These are phyloP conservation scores for Lophiotrema nucula DNA, from an alignment of 495 filamentous ascomycete species.

Conservation along the genomic window DNA sequence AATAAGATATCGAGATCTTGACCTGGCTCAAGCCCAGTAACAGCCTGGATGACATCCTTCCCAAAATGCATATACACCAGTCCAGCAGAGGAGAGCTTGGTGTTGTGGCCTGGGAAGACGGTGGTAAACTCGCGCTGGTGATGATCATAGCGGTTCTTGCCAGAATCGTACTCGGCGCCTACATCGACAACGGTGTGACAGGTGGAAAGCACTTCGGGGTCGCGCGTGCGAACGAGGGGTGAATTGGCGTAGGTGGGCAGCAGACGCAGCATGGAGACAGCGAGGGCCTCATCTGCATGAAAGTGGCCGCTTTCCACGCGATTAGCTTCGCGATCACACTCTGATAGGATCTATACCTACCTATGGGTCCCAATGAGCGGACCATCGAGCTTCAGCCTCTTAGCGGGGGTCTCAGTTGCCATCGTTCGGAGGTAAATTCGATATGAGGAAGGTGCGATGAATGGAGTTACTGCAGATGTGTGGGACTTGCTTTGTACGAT, in stretches of 20 bases:
- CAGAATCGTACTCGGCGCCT: slow-evolving; percentile 80
- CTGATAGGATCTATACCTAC: slow-evolving; percentile 48
- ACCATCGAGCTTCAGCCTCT: slow-evolving; percentile 40
- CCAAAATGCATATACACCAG: slow-evolving; percentile 97
- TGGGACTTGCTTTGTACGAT: neutral
- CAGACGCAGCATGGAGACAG: slow-evolving; percentile 89
- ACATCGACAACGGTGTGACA: slow-evolving; percentile 98
- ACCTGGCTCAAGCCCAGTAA: slow-evolving; percentile 61
- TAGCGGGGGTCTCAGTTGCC: slow-evolving; percentile 35
- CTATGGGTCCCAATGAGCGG: slow-evolving; percentile 83
- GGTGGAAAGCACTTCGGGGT: slow-evolving; percentile 69
- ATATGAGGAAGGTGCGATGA: neutral
- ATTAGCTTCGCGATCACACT: neutral
- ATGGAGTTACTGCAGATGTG: neutral
- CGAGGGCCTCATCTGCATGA: slow-evolving; percentile 98
- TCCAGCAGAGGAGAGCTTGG: slow-evolving; percentile 89
- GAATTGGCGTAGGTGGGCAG: slow-evolving; percentile 76
- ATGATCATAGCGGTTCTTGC: slow-evolving; percentile 83
- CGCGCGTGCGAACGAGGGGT: slow-evolving; percentile 80
- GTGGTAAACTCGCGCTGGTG: slow-evolving; percentile 89
- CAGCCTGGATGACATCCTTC: slow-evolving; percentile 69
- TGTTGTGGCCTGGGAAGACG: slow-evolving; percentile 70
- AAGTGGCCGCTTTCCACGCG: slow-evolving; percentile 92
- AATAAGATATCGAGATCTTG: slow-evolving; percentile 71
- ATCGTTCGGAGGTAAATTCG: slow-evolving; percentile 8